A percentile compares a stretch with the other conserved stretches of the same genome.
These are phyloP conservation scores for Puya raimondii DNA, from an alignment of 176 grass and related monocot species.

Conservation along the genomic window DNA sequence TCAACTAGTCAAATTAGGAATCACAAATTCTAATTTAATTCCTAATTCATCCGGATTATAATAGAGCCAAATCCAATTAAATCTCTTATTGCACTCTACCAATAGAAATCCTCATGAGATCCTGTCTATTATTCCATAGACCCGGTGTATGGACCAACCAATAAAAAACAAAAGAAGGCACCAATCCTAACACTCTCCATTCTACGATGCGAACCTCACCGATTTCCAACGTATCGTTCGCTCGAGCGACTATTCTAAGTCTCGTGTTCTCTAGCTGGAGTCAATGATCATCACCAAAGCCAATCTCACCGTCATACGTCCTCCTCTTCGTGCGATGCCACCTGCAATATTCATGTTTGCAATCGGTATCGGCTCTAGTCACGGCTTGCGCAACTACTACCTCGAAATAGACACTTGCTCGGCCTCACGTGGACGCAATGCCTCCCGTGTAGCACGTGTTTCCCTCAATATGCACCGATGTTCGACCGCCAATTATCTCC, in stretches of 20 bases:
- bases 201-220: background rate
- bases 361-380: background rate
- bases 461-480: constrained; percentile 11
- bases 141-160: no score
- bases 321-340: background rate
- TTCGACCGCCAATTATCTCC: constrained; percentile 18
- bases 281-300: background rate
- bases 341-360: background rate
- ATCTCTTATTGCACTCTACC: no score
- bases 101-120: no score
- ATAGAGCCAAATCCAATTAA: no score
- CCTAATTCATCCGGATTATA: no score
- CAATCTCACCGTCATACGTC: background rate
- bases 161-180: no score
- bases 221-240: background rate
- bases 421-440: constrained; percentile 30
- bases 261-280: background rate
- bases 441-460: constrained; percentile 12
- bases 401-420: constrained; percentile 11
- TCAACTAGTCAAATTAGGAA: no score
- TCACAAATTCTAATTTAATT: no score
- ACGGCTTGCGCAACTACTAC: background rate
- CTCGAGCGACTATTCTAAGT: background rate
- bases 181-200: no score
- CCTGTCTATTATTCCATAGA: no score